Conservation (phyloP, 768 basidiomycete genomes). For the Antrodiella citrinella region DNA sequence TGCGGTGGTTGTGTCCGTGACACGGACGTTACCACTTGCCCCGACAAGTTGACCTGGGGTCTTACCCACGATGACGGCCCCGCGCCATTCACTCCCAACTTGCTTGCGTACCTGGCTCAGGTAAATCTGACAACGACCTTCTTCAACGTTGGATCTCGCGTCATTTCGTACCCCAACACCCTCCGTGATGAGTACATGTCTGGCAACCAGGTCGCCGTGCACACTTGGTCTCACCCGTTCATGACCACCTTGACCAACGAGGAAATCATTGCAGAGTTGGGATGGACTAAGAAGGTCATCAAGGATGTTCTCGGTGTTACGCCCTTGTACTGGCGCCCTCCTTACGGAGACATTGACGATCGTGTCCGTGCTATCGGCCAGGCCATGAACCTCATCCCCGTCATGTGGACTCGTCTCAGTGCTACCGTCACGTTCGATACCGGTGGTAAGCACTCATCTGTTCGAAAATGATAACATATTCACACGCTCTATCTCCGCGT, state of each 20-base stretch:
- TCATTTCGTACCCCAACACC: slow-evolving; percentile 58
- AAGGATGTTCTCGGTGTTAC: slow-evolving; percentile 74
- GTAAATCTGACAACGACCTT: slow-evolving; percentile 71
- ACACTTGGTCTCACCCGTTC: slow-evolving; percentile 65
- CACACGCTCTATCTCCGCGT: slow-evolving; percentile 2
- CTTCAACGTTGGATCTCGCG: slow-evolving; percentile 82
- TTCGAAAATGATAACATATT: too few species aligned
- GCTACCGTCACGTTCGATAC: slow-evolving; percentile 62
- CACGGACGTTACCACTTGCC: slow-evolving; percentile 73
- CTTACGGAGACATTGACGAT: slow-evolving; percentile 77
- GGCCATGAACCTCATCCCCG: slow-evolving; percentile 76
- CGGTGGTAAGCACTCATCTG: slow-evolving; percentile 32
- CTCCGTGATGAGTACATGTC: slow-evolving; percentile 70
- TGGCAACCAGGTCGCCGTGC: slow-evolving; percentile 71
- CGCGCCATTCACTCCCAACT: slow-evolving; percentile 62
- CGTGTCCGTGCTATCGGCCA: slow-evolving; percentile 78
- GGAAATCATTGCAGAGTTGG: slow-evolving; percentile 79
- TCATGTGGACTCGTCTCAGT: slow-evolving; percentile 77
- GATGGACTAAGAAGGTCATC: slow-evolving; percentile 82
- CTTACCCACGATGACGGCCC: slow-evolving; percentile 76
- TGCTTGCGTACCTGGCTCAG: slow-evolving; percentile 62
- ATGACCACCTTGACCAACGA: slow-evolving; percentile 74
- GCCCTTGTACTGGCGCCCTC: slow-evolving; percentile 74
- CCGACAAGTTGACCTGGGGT: slow-evolving; percentile 51
- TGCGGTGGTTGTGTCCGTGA: slow-evolving; percentile 61